Evolutionary conservation across 148 eudicot genomes (phyloP), one percentile per base, ranked within the genome.

Genomic region (Pharnaceum exiguum): DNA sequence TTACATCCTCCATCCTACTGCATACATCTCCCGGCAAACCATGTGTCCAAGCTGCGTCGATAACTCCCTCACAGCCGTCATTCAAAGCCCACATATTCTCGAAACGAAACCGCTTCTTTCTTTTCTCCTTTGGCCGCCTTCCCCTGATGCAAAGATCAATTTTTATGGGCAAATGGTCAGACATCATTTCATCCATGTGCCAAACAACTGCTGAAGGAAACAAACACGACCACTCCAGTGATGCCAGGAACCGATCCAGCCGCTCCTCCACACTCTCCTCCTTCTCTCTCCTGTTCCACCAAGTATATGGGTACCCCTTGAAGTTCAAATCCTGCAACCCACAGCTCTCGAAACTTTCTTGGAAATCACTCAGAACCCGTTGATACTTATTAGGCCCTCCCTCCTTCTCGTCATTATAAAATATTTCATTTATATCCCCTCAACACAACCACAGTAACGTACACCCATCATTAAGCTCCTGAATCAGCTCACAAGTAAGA

Each of bases 111-210:
- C 10, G 19, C 10, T 9, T 45, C 2, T 2, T 5, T 1, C 11
- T 1, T 0, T 45, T 21, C 12, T 16, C n/a, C n/a, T n/a, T n/a
- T n/a, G n/a, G n/a, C 10, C 11, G 2, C 13, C 1, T 22, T 3
- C 1, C 0, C 5, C 10, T 0, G 13, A n/a, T n/a, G 1, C 15
- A 0, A 2, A 2, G 0, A 4, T 6, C 11, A 5, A 21, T 12
- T 1, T 3, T 39, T 13, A 45, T 10, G 4, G 4, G 27, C 0
- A 45, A n/a, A 21, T 45, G 49, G 11, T 45, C 27, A 9, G 27
- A 45, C 8, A 45, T 1, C 0, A 19, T 6, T 1, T 7, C 27
- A 0, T 45, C 10, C 1, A 45, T 2, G 4, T 22, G 26, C 1
- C 1, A 10, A 2, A 45, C 25, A 0, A 19, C 5, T 6, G 3